These are phyloP conservation scores for Pulveroboletus sp. DNA, from an alignment of 768 basidiomycete genomes.

Conservation along the genomic window DNA sequence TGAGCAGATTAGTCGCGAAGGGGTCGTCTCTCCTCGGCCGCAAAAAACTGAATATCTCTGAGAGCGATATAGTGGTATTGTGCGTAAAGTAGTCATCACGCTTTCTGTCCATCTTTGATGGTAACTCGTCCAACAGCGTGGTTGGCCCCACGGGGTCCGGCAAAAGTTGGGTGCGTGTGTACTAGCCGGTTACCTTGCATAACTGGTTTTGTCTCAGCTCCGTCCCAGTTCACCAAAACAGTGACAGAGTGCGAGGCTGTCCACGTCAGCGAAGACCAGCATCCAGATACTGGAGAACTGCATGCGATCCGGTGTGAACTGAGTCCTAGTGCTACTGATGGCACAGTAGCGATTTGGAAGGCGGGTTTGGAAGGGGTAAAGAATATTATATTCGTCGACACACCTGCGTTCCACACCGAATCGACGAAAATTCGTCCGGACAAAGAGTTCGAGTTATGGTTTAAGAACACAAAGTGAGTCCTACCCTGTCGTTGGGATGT, in stretches of 20 bases:
- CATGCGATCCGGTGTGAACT: conserved; percentile 16
- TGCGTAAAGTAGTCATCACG: background rate
- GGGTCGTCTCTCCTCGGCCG: no score
- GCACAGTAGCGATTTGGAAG: no score
- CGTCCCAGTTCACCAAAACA: conserved; percentile 11
- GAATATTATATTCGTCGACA: conserved; percentile 19
- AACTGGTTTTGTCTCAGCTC: background rate
- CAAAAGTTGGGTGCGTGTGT: conserved; percentile 18
- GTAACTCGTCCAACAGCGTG: conserved; percentile 3
- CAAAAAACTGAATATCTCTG: conserved; percentile 10
- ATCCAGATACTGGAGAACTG: conserved; percentile 6
- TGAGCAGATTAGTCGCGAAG: no score
- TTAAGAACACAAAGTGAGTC: background rate
- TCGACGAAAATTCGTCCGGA: conserved; percentile 2
- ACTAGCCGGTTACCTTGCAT: no score
- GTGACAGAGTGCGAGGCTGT: conserved; percentile 5
- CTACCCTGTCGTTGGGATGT: no score
- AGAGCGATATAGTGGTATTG: conserved; percentile 20
- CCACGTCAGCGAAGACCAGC: background rate
- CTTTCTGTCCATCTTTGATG: background rate
- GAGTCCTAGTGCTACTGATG: no score
- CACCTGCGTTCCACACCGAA: conserved; percentile 19
- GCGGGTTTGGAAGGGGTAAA: background rate
- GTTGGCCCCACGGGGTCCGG: conserved; percentile 18
- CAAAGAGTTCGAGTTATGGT: conserved; percentile 4